A percentile compares a stretch with the other conserved stretches of the same genome.
Conservation (phyloP, 2,329 filamentous ascomycete species). For the Claviceps digitariae region DNA sequence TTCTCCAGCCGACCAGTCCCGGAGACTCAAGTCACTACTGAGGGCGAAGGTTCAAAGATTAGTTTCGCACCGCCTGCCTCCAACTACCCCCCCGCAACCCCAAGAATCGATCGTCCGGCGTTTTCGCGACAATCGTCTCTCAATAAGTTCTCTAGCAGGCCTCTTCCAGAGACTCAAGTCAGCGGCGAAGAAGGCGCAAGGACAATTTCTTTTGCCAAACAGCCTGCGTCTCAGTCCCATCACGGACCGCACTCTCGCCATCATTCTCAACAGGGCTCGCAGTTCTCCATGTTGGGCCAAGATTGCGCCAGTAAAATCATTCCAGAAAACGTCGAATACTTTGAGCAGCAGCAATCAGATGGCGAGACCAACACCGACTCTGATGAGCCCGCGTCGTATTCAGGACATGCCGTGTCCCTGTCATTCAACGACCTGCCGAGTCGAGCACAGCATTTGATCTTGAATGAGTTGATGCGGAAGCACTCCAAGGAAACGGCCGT, state of each 20-base stretch:
- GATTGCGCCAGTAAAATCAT: conserved; percentile 29
- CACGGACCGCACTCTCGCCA: conserved; percentile 8
- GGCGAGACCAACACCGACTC: conserved; percentile 13
- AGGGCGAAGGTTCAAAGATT: conserved; percentile 48
- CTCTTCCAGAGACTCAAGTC: conserved; percentile 46
- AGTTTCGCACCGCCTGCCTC: conserved; percentile 45
- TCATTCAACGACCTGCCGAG: conserved; percentile 81
- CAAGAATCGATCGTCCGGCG: conserved; percentile 22
- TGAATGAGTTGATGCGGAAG: conserved; percentile 69
- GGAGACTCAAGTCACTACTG: conserved; percentile 49
- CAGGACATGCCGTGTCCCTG: conserved; percentile 51
- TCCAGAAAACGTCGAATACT: conserved; percentile 21
- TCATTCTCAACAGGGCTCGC: conserved; percentile 23
- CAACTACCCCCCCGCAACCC: conserved; percentile 8
- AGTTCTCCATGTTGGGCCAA: conserved; percentile 15
- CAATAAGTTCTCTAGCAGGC: conserved; percentile 47
- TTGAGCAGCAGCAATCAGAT: conserved; percentile 6
- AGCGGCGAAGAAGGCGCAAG: conserved; percentile 39
- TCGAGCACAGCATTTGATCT: conserved; percentile 70
- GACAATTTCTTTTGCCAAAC: conserved; percentile 49
- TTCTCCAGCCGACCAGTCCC: conserved; percentile 66
- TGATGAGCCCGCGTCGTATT: conserved; percentile 31
- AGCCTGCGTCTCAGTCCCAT: conserved; percentile 10
- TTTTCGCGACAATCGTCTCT: conserved; percentile 33
- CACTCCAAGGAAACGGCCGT: conserved; percentile 61